Conservation (phyloP, 1,139 yeast species). For the Groenewaldozyma sp. region DNA sequence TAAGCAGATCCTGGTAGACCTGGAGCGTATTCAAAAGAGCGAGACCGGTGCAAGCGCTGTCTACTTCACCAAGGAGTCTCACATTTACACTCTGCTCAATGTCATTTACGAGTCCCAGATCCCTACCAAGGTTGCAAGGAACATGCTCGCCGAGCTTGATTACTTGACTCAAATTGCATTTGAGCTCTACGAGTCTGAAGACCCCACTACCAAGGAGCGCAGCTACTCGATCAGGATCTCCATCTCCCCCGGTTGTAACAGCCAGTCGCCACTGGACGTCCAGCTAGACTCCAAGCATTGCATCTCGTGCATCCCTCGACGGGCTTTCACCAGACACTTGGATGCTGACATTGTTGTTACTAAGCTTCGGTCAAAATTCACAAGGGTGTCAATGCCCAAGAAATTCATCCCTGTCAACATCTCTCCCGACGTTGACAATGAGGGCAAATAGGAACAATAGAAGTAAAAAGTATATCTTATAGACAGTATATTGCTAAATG, state of each 20-base stretch:
- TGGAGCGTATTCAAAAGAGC: slow-evolving; percentile 67
- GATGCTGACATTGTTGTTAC: slow-evolving; percentile 87
- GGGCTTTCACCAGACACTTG: slow-evolving; percentile 82
- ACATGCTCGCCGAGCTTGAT: slow-evolving; percentile 93
- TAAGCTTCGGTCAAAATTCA: slow-evolving; percentile 70
- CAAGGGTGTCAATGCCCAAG: slow-evolving; percentile 83
- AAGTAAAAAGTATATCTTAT: slow-evolving; percentile 10
- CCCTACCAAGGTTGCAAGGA: slow-evolving; percentile 89
- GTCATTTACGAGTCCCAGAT: slow-evolving; percentile 89
- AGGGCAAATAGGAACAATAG: slow-evolving; percentile 7
- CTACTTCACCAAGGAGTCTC: slow-evolving; percentile 95
- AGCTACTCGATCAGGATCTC: slow-evolving; percentile 83
- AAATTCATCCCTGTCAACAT: slow-evolving; percentile 32
- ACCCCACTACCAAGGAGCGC: slow-evolving; percentile 53
- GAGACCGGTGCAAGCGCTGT: slow-evolving; percentile 77
- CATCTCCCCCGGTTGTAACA: slow-evolving; percentile 95
- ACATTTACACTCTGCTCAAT: slow-evolving; percentile 85
- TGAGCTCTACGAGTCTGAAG: slow-evolving; percentile 72
- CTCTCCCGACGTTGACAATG: slow-evolving; percentile 10
- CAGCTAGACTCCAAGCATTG: slow-evolving; percentile 94
- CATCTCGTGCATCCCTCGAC: slow-evolving; percentile 89
- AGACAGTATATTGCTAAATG: background rate
- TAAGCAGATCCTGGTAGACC: slow-evolving; percentile 72
- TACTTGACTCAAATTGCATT: slow-evolving; percentile 91
- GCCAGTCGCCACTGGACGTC: slow-evolving; percentile 94